These are phyloP conservation scores for Aspergillus pseudonomiae DNA, from an alignment of 2,329 filamentous ascomycete species.

Conservation along the genomic window DNA sequence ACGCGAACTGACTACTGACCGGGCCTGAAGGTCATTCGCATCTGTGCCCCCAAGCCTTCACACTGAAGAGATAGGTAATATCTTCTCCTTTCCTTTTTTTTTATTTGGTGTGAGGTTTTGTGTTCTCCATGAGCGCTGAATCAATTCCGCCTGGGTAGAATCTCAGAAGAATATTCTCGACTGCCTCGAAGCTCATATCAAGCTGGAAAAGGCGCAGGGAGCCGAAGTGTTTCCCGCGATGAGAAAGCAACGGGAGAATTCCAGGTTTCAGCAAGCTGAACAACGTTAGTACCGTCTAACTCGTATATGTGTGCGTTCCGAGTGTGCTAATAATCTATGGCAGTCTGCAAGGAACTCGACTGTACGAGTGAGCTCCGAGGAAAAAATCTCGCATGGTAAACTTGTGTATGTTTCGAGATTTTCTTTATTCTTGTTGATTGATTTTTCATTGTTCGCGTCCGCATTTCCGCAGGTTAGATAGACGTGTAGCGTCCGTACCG, in stretches of 20 bases:
- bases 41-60: neutral
- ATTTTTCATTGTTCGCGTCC: neutral
- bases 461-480: neutral
- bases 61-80: conserved; percentile 3
- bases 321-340: conserved; percentile 4
- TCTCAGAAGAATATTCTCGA: conserved; percentile 19
- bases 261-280: conserved; percentile 32
- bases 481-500: neutral
- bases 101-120: neutral
- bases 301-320: neutral
- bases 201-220: conserved; percentile 26
- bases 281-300: conserved; percentile 23
- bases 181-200: conserved; percentile 26
- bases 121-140: neutral
- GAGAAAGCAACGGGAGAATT: conserved; percentile 28
- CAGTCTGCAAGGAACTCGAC: conserved; percentile 29
- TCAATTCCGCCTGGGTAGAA: conserved; percentile 2
- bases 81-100: neutral
- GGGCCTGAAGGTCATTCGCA: neutral
- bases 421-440: neutral
- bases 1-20: neutral
- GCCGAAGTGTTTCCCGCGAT: conserved; percentile 28
- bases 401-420: neutral
- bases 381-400: conserved; percentile 20
- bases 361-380: conserved; percentile 8